phyloP scores from a whole-genome alignment of 169 alveolate genomes.

The Eimeria praecox region DNA sequence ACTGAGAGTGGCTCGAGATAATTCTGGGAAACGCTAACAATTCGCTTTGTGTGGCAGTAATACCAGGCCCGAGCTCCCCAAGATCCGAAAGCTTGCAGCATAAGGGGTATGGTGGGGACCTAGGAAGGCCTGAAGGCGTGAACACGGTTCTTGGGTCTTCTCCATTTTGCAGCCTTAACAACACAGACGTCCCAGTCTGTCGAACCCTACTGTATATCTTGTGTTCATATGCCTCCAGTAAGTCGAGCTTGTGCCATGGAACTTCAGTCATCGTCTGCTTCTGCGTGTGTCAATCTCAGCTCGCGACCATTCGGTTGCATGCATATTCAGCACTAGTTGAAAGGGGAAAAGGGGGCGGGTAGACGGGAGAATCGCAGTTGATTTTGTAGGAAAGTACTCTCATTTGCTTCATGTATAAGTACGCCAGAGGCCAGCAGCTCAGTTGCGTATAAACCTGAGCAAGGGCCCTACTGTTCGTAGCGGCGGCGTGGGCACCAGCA shows the following conservation, averaged over 20 bases:
- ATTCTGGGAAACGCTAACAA: neutral
- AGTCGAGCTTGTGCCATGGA: slow-evolving; percentile 37
- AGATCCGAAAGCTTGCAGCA: slow-evolving; percentile 77
- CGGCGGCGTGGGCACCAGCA: neutral
- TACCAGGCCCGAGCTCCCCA: slow-evolving; percentile 82
- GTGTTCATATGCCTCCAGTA: slow-evolving; percentile 80
- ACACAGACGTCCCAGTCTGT: slow-evolving; percentile 64
- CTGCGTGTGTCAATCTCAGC: neutral
- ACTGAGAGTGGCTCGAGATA: neutral
- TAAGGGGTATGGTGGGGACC: slow-evolving; percentile 74
- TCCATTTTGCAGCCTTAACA: slow-evolving; percentile 66
- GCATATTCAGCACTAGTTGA: neutral
- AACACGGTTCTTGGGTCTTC: slow-evolving; percentile 70
- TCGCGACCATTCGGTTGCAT: neutral
- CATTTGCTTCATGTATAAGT: neutral
- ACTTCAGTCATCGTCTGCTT: slow-evolving; percentile 46
- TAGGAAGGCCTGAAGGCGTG: slow-evolving; percentile 78
- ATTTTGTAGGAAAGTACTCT: neutral
- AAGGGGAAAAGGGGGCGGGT: neutral
- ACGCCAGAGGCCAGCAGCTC: neutral
- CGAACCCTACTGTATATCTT: slow-evolving; percentile 76
- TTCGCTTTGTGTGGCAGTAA: neutral
- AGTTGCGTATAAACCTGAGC: neutral
- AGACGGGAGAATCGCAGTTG: neutral
- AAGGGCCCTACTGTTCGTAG: neutral